A percentile compares a stretch with the other conserved stretches of the same genome.
These are phyloP conservation scores for Apophysomyces ossiformis DNA, from an alignment of 371 early-diverging fungal genomes.

Conservation along the genomic window DNA sequence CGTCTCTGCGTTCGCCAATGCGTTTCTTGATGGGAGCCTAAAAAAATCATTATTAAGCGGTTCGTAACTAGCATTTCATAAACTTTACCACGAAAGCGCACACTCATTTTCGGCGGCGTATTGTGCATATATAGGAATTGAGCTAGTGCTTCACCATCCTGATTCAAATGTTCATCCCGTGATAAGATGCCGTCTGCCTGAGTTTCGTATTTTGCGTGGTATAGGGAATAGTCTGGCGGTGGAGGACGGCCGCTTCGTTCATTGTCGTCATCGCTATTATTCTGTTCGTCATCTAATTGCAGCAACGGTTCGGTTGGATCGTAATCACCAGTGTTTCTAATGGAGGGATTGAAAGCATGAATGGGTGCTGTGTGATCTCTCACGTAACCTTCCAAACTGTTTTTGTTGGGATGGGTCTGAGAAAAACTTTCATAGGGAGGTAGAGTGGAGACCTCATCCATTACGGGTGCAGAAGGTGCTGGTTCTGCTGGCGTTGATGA, in stretches of 20 bases:
- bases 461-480: constrained; percentile 21
- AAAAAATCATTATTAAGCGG: neutral
- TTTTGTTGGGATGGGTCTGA: constrained; percentile 17
- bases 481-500: constrained; percentile 18
- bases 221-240: constrained; percentile 46
- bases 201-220: constrained; percentile 33
- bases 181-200: constrained; percentile 27
- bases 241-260: constrained; percentile 31
- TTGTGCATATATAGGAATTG: constrained; percentile 51
- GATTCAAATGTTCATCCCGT: constrained; percentile 48
- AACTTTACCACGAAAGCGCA: constrained; percentile 42
- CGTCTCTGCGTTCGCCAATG: constrained; percentile 24
- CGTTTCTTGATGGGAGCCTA: constrained; percentile 54
- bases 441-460: constrained; percentile 18
- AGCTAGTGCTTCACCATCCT: constrained; percentile 49
- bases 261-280: constrained; percentile 7
- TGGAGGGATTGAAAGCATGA: constrained; percentile 13
- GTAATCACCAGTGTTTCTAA: constrained; percentile 15
- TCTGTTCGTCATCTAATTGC: constrained; percentile 18
- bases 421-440: constrained; percentile 34
- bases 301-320: constrained; percentile 8
- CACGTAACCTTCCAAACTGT: constrained; percentile 20
- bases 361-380: constrained; percentile 16
- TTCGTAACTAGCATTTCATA: no score
- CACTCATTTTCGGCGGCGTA: constrained; percentile 35